Conservation (phyloP, 305 asterid genomes). For the Lippia alba region DNA sequence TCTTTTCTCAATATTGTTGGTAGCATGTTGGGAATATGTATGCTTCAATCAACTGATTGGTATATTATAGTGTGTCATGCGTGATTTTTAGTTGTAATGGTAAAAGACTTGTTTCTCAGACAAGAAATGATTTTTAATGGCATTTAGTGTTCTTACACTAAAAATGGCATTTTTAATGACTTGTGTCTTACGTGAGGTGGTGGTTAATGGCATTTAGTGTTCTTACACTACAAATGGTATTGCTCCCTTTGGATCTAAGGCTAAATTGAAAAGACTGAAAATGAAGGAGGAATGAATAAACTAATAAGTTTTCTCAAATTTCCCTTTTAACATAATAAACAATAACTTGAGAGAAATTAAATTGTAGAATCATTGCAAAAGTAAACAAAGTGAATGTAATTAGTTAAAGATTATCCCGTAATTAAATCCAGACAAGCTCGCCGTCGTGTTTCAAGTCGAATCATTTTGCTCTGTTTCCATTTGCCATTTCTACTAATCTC, state of each 20-base stretch:
- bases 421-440: background rate
- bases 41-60: background rate
- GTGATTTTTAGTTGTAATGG: background rate
- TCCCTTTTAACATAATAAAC: background rate
- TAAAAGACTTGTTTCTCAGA: background rate
- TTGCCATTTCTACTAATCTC: background rate
- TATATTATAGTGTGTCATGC: background rate
- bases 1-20: background rate
- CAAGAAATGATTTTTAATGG: conserved; percentile 1
- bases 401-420: background rate
- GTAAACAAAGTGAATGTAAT: background rate
- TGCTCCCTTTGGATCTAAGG: background rate
- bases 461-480: background rate
- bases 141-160: background rate
- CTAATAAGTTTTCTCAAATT: background rate
- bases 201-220: background rate
- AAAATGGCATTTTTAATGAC: background rate
- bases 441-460: background rate
- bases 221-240: background rate
- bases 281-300: too few relatives aligned
- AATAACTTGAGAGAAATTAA: background rate
- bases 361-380: background rate
- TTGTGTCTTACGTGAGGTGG: conserved; percentile 3
- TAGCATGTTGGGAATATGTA: background rate
- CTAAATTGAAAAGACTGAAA: conserved; percentile 7